These are phyloP conservation scores for Acanthamoeba healyi DNA, from an alignment of 208 protist genomes.

Conservation along the genomic window DNA sequence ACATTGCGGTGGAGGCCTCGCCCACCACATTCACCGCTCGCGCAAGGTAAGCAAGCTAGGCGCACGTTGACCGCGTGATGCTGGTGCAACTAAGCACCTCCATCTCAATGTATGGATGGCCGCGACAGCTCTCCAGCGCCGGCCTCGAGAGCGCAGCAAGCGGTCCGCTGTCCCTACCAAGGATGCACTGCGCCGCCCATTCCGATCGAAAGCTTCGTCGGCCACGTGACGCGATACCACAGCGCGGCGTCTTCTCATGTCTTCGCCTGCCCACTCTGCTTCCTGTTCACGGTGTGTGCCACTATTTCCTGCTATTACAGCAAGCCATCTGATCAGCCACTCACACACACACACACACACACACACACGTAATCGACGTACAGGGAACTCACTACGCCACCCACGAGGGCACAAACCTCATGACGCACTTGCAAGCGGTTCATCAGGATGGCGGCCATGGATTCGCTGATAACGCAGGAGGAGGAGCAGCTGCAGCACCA, in stretches of 20 bases:
- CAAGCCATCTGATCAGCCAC: too few relatives aligned
- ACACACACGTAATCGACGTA: neutral
- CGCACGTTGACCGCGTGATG: too few relatives aligned
- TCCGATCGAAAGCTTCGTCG: neutral
- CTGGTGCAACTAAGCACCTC: neutral
- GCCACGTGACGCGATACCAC: constrained; percentile 3
- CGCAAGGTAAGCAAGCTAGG: too few relatives aligned
- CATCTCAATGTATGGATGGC: neutral
- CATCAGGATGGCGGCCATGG: neutral
- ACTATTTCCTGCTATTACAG: too few relatives aligned
- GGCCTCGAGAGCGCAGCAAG: neutral
- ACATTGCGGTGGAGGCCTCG: too few relatives aligned
- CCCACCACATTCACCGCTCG: too few relatives aligned
- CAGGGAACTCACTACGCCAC: neutral
- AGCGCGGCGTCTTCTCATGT: neutral
- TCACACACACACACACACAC: neutral
- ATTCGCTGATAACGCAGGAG: too few relatives aligned
- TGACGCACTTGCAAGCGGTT: neutral
- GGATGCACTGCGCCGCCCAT: neutral
- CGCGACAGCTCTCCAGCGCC: neutral
- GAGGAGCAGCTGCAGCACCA: too few relatives aligned
- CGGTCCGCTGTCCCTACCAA: neutral
- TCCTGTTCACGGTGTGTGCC: neutral
- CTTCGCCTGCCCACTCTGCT: neutral
- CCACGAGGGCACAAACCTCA: neutral